Percentiles rank a stretch among this genome's conserved stretches.
phyloP scores from a whole-genome alignment of 2,329 filamentous ascomycete genomes.

The Setomelanomma holmii region DNA sequence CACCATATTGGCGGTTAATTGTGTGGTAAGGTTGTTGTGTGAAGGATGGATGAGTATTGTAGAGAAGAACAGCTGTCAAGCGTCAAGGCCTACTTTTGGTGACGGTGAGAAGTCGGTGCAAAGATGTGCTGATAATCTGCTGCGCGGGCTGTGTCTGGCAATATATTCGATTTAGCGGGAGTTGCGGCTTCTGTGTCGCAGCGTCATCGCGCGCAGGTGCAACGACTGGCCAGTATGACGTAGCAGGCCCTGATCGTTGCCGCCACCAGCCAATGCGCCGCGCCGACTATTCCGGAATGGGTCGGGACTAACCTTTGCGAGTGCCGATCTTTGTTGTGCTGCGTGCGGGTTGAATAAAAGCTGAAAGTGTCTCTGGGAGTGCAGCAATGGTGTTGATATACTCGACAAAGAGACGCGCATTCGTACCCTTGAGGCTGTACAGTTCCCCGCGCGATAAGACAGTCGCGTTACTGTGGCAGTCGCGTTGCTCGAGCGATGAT shows the following conservation, averaged over 20 bases:
- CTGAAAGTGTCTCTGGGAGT: too few relatives aligned
- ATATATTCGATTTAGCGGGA: constrained; percentile 27
- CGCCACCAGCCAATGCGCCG: constrained; percentile 2
- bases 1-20: constrained; percentile 45
- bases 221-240: constrained; percentile 15
- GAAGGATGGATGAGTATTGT: constrained; percentile 6
- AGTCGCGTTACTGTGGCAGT: constrained; percentile 20
- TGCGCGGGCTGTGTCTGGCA: constrained; percentile 1
- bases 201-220: constrained; percentile 22
- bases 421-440: background rate
- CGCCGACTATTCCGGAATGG: constrained; percentile 17
- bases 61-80: background rate
- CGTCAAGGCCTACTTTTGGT: background rate
- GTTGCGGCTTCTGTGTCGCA: constrained; percentile 21
- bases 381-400: background rate
- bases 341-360: background rate
- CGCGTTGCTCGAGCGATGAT: constrained; percentile 23
- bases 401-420: background rate
- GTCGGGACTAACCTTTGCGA: constrained; percentile 15
- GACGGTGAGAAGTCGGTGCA: background rate
- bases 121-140: constrained; percentile 6
- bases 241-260: constrained; percentile 15
- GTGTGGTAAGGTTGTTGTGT: constrained; percentile 10
- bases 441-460: constrained; percentile 8
- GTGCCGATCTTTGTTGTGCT: constrained; percentile 14